Base-by-base conservation (phyloP, 2,329 filamentous ascomycete species). In the Pestalotiopsis sp. region DNA sequence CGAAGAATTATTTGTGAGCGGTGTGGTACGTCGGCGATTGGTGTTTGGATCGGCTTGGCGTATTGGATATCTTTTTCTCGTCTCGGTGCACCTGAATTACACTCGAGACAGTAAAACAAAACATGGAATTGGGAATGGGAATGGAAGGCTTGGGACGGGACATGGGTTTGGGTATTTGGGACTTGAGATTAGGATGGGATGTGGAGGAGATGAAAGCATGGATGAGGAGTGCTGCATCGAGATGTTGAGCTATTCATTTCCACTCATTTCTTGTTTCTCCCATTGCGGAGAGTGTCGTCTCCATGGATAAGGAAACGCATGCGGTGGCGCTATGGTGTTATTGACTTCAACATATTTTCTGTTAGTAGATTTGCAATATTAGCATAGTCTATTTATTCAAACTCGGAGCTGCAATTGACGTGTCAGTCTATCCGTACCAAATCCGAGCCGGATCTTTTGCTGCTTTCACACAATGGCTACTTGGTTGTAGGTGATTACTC, bases 61-160 rank as follows among this genome's bases (percentile, higher is more conserved):
- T 62, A 39, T 39, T 62, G 59, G 59, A 62, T 62, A 39, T 59
- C 45, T 27, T 20, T 61, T 62, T 62, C 59, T 62, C 59, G 59
- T 62, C 59, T 62, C 59, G 59, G 27, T 62, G 59, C 59, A 62
- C 59, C 59, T 62, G 45, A 20, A 17, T 36, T 41, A 20, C 36
- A 36, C 31, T 20, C 31, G 59, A 62, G 59, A 39, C 27, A 61
- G 9, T n/a, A 11, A 20, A 36, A 20, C 4, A 36, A 9, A 36
- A 9, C 31, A 36, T 36, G 31, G 31, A 36, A 39, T n/a, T 17
- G n/a, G 31, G 7, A 17, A 62, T 11, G 4, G 31, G 25, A 13
- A 17, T 13, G 12, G 17, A 36, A 13, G 36, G 59, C 4, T 17
- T 17, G 59, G n/a, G 27, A 36, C 20, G 58, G 12, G 38, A 31